These are phyloP conservation scores for Pseudohalonectria lignicola DNA, from an alignment of 2,329 filamentous ascomycete species.

Conservation along the genomic window DNA sequence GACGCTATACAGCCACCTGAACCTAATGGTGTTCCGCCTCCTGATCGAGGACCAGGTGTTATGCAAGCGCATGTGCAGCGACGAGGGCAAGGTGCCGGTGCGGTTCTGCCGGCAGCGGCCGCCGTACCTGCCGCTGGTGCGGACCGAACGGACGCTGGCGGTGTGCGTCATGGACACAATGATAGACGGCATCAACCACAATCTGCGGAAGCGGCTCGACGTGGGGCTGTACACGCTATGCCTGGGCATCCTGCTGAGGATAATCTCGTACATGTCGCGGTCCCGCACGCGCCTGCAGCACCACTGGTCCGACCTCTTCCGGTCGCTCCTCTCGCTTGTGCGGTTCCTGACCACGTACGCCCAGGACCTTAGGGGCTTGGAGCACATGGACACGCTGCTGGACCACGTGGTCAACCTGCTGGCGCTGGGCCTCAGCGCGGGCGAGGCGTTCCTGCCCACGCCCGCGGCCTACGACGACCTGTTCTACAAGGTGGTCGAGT, in stretches of 20 bases:
- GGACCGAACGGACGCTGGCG: conserved; percentile 61
- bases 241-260: conserved; percentile 69
- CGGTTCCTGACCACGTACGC: conserved; percentile 86
- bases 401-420: conserved; percentile 72
- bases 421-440: conserved; percentile 71
- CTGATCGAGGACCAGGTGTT: conserved; percentile 76
- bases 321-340: conserved; percentile 74
- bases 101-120: conserved; percentile 83
- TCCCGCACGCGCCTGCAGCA: conserved; percentile 73
- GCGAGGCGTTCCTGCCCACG: conserved; percentile 83
- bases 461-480: conserved; percentile 87
- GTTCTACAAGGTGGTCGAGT: conserved; percentile 97
- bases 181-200: conserved; percentile 89
- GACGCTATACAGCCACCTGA: conserved; percentile 74
- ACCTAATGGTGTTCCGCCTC: conserved; percentile 74
- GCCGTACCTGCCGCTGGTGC: conserved; percentile 69
- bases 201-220: conserved; percentile 76
- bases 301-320: conserved; percentile 95
- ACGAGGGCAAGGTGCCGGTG: conserved; percentile 62
- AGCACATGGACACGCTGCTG: conserved; percentile 62
- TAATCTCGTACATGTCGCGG: conserved; percentile 75
- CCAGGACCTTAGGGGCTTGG: conserved; percentile 58
- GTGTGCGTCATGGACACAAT: conserved; percentile 75
- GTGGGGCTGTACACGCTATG: conserved; percentile 74
- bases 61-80: conserved; percentile 74